Base-by-base conservation (phyloP, 148 eudicot genomes). In the Agrostemma githago region DNA sequence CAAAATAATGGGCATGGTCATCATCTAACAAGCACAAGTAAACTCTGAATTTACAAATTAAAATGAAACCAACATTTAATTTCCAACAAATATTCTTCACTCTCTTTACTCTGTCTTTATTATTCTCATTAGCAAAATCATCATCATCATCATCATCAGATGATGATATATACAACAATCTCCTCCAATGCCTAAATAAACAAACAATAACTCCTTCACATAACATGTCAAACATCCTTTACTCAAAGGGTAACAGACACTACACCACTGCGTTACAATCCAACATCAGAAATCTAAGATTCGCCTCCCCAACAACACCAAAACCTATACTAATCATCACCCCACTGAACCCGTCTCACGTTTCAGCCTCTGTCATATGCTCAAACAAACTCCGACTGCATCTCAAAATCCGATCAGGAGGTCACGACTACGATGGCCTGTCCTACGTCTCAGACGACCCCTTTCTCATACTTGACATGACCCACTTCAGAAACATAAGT, bases 391-490 rank as follows among this genome's bases (percentile, higher is more conserved):
- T 11, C 16, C 14, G 56, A 12, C 14, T 51, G 3, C 56, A 51
- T 51, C 16, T 51, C 15, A 51, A 51, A 11, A 51, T 51, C 16
- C 56, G 14, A 12, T 51, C 56, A 51, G 56, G 56, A 51, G 56
- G 56, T 51, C 56, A 51, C 4, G 56, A 51, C 56, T 51, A 51
- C 4, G 56, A 51, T 2, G 60, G 60, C 0, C 71, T 81, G 2
- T 84, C 89, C 0, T 81, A 78, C 59, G 53, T 70, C 10, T 76
- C 84, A 21, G 62, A 62, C 14, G 65, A 14, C 10, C 84, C 84
- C 0, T 87, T 87, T 70, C 62, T 81, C 2, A 20, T 86, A 3
- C 62, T 86, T 7, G 89, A 86, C 65, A 48, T 86, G 77, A 44
- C 48, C 20, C 61, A 78, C 68, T 60, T 83, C 11, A 67, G 81